phyloP scores from a whole-genome alignment of 1,284 basidiomycete species.

The Singerocomus inundabilis region DNA sequence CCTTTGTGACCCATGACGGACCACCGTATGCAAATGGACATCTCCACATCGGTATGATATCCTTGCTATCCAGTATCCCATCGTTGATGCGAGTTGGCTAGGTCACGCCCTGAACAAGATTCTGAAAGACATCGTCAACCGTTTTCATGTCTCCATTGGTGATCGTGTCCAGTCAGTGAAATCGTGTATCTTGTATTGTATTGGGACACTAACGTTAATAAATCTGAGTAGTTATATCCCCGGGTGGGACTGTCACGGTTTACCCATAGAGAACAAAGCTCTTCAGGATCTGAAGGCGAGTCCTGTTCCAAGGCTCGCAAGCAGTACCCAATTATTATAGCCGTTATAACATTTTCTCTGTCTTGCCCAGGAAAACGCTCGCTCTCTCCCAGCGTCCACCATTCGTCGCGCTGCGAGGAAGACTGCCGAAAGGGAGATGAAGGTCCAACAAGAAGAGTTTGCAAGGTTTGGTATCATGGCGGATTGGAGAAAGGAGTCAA shows the following conservation, averaged over 20 bases:
- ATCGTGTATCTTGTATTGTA: background rate
- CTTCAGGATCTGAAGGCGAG: slow-evolving; percentile 72
- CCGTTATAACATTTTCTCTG: slow-evolving; percentile 2
- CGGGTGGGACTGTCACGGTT: slow-evolving; percentile 98
- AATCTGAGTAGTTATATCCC: slow-evolving; percentile 72
- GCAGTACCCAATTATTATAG: background rate
- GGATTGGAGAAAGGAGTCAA: slow-evolving; percentile 77
- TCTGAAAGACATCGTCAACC: slow-evolving; percentile 93
- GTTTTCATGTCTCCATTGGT: slow-evolving; percentile 82
- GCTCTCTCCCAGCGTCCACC: slow-evolving; percentile 52
- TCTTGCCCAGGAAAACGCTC: slow-evolving; percentile 47
- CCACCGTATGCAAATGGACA: slow-evolving; percentile 98
- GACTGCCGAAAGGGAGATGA: slow-evolving; percentile 78
- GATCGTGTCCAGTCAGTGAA: slow-evolving; percentile 74
- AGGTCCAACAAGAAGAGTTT: slow-evolving; percentile 81
- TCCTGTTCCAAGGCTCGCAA: background rate
- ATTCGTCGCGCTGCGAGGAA: slow-evolving; percentile 74
- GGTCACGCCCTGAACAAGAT: slow-evolving; percentile 98
- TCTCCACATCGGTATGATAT: slow-evolving; percentile 83
- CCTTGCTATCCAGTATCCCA: background rate
- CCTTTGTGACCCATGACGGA: slow-evolving; percentile 93
- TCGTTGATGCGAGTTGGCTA: slow-evolving; percentile 32
- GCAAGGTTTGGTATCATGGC: slow-evolving; percentile 88
- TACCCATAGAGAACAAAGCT: slow-evolving; percentile 95
- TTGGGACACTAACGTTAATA: slow-evolving; percentile 8